Conservation (phyloP, 306 rosid genomes). For the Geum urbanum region DNA sequence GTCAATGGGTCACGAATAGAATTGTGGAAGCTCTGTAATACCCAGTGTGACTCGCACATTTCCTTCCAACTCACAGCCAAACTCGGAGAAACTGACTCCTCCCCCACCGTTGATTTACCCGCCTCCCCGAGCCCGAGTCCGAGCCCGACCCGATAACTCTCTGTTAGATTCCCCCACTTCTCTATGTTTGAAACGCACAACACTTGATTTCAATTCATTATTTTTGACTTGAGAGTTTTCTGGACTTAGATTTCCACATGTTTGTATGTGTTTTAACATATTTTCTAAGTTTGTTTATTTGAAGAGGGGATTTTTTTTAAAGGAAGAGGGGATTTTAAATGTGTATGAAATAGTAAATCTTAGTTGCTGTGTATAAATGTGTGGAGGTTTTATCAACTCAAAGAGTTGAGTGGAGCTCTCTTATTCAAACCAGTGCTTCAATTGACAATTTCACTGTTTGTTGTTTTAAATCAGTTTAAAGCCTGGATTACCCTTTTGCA, state of each 20-base stretch:
- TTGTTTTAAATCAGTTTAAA: too few species aligned
- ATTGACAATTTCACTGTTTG: too few species aligned
- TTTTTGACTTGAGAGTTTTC: neutral
- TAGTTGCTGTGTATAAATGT: too few species aligned
- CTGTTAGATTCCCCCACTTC: conserved; percentile 25
- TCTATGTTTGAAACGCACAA: neutral
- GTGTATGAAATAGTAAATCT: too few species aligned
- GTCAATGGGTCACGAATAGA: conserved; percentile 26
- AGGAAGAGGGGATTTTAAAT: too few species aligned
- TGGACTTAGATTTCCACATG: neutral
- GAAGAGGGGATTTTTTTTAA: too few species aligned
- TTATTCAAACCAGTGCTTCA: too few species aligned
- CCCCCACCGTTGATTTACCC: conserved; percentile 24
- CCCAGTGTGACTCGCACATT: conserved; percentile 27
- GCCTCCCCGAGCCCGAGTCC: conserved; percentile 6
- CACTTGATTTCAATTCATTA: neutral
- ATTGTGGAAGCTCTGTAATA: conserved; percentile 23
- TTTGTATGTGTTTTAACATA: neutral
- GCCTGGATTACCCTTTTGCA: too few species aligned
- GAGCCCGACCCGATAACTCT: conserved; percentile 21
- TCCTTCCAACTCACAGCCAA: conserved; percentile 14
- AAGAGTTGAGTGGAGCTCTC: too few species aligned
- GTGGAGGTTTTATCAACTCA: too few species aligned
- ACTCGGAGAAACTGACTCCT: conserved; percentile 18
- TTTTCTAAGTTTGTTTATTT: too few species aligned